Evolutionary conservation across 2,329 filamentous ascomycete species (phyloP).

Genomic region (Penicillium sp.): DNA sequence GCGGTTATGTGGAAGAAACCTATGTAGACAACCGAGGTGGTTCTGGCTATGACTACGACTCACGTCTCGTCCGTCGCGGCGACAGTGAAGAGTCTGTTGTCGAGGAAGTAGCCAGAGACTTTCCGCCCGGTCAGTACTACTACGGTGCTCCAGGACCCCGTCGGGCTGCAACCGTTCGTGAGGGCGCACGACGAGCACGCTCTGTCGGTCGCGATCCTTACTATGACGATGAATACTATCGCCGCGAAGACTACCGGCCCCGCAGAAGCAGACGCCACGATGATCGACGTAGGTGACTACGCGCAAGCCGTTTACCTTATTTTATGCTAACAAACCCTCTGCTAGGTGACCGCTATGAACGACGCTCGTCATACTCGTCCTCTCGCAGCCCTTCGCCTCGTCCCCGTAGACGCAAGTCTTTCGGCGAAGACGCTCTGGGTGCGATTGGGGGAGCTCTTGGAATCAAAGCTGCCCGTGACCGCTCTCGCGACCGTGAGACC

Average conservation of each 20-base stretch:
- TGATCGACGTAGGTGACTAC: conserved; percentile 30
- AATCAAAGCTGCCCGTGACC: conserved; percentile 45
- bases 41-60: conserved; percentile 15
- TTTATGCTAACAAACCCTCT: background rate
- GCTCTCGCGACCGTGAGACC: conserved; percentile 27
- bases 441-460: conserved; percentile 52
- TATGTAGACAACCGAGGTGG: conserved; percentile 23
- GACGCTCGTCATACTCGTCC: conserved; percentile 30
- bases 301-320: background rate
- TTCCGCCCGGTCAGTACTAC: conserved; percentile 63
- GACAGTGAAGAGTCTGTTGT: conserved; percentile 66
- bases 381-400: conserved; percentile 39
- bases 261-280: conserved; percentile 45
- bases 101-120: conserved; percentile 81
- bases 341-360: conserved; percentile 28
- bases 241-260: conserved; percentile 38
- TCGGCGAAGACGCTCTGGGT: conserved; percentile 49
- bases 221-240: conserved; percentile 31
- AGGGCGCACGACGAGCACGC: conserved; percentile 34
- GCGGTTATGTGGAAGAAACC: conserved; percentile 25
- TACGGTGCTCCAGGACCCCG: conserved; percentile 26
- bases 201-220: conserved; percentile 31
- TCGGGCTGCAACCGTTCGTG: conserved; percentile 29
- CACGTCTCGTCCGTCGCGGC: conserved; percentile 40
- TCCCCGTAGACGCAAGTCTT: conserved; percentile 42